Base-by-base conservation (phyloP, 2,329 filamentous ascomycete genomes). In the Fusarium piperis region DNA sequence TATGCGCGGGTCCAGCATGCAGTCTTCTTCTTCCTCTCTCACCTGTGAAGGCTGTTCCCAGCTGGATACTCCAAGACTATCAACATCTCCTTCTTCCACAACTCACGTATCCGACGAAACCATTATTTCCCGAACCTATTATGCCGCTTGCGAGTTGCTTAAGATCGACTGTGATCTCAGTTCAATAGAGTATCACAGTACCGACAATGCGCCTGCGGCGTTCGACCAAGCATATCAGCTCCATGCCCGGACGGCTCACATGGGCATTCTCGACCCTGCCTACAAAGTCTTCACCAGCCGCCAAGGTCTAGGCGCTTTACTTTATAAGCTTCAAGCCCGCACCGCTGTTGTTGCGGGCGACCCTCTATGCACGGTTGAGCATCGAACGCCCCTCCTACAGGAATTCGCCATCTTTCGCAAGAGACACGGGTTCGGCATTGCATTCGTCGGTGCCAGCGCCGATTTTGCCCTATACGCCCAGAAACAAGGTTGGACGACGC, bases 171-270 rank as follows among this genome's bases (percentile, higher is more conserved):
- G 10, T 16, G 6, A 16, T 4, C 16, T 23, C 15, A 26, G 10
- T 6, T 30, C 44, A 15, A 33, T 4, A 3, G 36, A 51, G 12
- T 7, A 26, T 9, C 2, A 11, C 2, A 20, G n/a, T 6, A 38
- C 10, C n/a, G 26, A 35, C 4, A 2, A 32, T 8, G 3, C 26
- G 6, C 20, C 23, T 4, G 23, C 60, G 3, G 48, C 36, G 6
- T 66, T 66, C 36, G 46, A 46, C 2, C 44, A 41, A 20, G 61
- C 30, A 6, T 66, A 66, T 7, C 35, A 51, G 11, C 46, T 32
- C 4, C 32, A 66, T n/a, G 62, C 53, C 4, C 56, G 52, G n/a
- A 66, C 63, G 7, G 60, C 65, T 9, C 65, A 67, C 33, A 67
- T 67, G 65, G 65, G 65, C 2, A 56, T 67, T 16, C 63, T 67